Evolutionary conservation across 179 eudicot genomes (phyloP), one percentile per base, ranked within the genome.

Genomic region (Carnegiea gigantea): DNA sequence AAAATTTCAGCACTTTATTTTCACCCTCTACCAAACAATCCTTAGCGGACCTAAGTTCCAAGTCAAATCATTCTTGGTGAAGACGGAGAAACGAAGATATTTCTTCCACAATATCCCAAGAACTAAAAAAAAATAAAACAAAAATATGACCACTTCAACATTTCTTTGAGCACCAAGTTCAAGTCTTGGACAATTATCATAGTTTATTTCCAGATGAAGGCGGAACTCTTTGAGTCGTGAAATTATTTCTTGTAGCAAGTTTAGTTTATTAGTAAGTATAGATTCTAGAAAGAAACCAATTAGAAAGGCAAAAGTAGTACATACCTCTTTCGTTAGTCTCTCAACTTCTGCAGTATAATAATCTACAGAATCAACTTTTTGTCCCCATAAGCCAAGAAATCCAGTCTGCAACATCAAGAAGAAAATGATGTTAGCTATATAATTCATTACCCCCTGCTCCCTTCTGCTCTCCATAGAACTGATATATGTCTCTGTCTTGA

Each of bases 361-460:
- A 24, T 96, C 92, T 81, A 96, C 90, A 64, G 97, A 97, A 88
- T 94, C 98, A 81, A 93, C 95, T 83, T 85, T 85, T 51, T 91
- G 82, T 79, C 99, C 99, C 24, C 86, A 86, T 62, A 92, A 87
- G 82, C 98, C 96, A 83, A 93, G 95, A 85, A 88, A 94, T 73
- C 95, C 94, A 73, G 94, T 93, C 98, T 94, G 93, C 89, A 82
- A 82, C 78, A 70, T 73, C 72, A 67, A 40, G 74, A 81, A 82
- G 44, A 28, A 30, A 73, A 77, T 46, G 46, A 30, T 21, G n/a
- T 77, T 70, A 90, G 74, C 62, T 15, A 76, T 20, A 43, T 57
- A 71, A 78, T 28, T 79, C 51, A 51, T 20, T 67, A 43, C 23
- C 38, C 40, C n/a, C 38, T 28, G 21, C 62, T 26, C 23, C 24